Percentiles rank a stretch among this genome's conserved stretches.
Evolutionary conservation across 768 basidiomycete genomes (phyloP).

Genomic region (Candolleomyces aberdarensis): DNA sequence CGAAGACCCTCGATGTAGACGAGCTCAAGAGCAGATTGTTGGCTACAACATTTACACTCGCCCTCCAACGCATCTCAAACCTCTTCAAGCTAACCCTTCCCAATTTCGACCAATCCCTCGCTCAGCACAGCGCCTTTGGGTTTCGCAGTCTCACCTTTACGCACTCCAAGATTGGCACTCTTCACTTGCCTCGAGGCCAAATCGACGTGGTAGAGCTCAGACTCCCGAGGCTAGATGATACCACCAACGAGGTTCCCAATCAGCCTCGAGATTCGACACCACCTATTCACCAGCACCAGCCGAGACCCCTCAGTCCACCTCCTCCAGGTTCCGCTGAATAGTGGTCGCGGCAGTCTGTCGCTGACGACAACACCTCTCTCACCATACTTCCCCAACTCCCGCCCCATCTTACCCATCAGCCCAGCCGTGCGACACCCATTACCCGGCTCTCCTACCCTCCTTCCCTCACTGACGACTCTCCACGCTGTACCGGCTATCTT

Average conservation of each 20-base stretch:
- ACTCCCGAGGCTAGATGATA: conserved; percentile 37
- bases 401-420: conserved; percentile 5
- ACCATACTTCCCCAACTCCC: conserved; percentile 12
- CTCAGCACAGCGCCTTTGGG: conserved; percentile 39
- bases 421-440: conserved; percentile 10
- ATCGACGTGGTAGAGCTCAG: conserved; percentile 33
- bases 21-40: conserved; percentile 21
- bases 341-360: neutral
- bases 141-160: conserved; percentile 36
- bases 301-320: neutral
- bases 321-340: neutral
- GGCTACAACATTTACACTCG: conserved; percentile 42
- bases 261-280: neutral
- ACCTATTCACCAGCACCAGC: neutral
- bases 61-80: conserved; percentile 23
- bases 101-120: conserved; percentile 39
- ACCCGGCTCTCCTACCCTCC: conserved; percentile 31
- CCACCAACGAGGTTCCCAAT: conserved; percentile 10
- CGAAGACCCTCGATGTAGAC: no score
- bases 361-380: neutral
- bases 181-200: conserved; percentile 44
- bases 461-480: conserved; percentile 37
- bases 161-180: conserved; percentile 26
- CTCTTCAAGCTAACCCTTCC: conserved; percentile 36
- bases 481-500: conserved; percentile 34